Evolutionary conservation across 495 filamentous ascomycete species (phyloP).

Genomic region (Aspergillus biplanus): DNA sequence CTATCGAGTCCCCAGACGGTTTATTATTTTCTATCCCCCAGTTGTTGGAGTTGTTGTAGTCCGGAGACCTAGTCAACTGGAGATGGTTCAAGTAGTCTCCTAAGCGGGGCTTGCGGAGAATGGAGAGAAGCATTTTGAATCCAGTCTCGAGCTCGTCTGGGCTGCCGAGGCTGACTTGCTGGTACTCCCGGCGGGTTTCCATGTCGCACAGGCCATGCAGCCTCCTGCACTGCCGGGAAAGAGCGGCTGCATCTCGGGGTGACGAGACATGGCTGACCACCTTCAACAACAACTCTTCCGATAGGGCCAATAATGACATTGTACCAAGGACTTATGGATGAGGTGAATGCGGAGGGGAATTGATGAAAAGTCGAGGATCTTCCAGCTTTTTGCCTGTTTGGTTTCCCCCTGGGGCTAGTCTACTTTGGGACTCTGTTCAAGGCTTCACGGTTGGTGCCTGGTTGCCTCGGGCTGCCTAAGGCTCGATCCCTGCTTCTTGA

Average conservation of each 20-base stretch:
- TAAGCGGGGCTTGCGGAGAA: neutral
- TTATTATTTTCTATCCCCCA: neutral
- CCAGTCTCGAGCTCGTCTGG: neutral
- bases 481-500: too few species aligned
- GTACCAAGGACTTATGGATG: neutral
- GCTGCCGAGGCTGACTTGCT: neutral
- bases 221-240: neutral
- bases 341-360: neutral
- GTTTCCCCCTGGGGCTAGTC: too few species aligned
- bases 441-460: too few species aligned
- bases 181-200: neutral
- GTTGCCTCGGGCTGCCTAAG: too few species aligned
- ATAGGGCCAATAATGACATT: neutral
- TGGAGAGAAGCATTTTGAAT: constrained; percentile 8
- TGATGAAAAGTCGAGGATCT: neutral
- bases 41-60: neutral
- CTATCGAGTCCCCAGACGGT: too few species aligned
- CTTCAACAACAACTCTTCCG: neutral
- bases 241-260: neutral
- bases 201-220: neutral
- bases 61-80: neutral
- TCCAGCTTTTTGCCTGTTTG: too few species aligned
- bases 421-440: too few species aligned
- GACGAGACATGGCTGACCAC: neutral
- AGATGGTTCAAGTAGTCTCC: neutral